Evolutionary conservation across 495 filamentous ascomycete genomes (phyloP).

Genomic region (Xylaria telfairii): DNA sequence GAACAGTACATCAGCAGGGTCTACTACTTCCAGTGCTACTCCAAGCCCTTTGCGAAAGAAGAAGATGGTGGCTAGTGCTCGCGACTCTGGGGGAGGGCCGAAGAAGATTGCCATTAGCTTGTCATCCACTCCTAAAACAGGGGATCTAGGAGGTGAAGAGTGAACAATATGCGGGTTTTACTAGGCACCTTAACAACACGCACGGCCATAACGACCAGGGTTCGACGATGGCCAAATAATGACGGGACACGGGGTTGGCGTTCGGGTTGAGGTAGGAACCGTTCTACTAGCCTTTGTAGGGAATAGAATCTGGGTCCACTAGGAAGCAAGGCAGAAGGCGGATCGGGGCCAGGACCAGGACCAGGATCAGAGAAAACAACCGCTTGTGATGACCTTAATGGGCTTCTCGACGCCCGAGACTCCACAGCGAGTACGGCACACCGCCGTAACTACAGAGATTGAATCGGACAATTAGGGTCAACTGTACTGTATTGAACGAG

Average conservation of each 20-base stretch:
- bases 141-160: constrained; percentile 28
- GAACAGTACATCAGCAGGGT: constrained; percentile 53
- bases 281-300: constrained; percentile 28
- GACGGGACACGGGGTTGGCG: constrained; percentile 38
- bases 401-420: background rate
- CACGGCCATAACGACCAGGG: constrained; percentile 14
- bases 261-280: constrained; percentile 31
- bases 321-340: constrained; percentile 26
- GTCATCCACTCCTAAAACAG: constrained; percentile 44
- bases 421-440: background rate
- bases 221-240: constrained; percentile 27
- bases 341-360: background rate
- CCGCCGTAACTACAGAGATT: constrained; percentile 16
- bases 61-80: constrained; percentile 32
- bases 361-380: background rate
- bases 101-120: constrained; percentile 57
- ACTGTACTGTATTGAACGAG: constrained; percentile 24
- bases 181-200: constrained; percentile 1
- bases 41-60: constrained; percentile 35
- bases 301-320: constrained; percentile 28
- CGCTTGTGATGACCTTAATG: background rate
- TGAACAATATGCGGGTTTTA: constrained; percentile 31
- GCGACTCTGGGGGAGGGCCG: constrained; percentile 35
- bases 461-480: constrained; percentile 10
- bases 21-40: constrained; percentile 32